These are phyloP conservation scores for Penicillium nordicum DNA, from an alignment of 2,329 filamentous ascomycete genomes.

Conservation along the genomic window DNA sequence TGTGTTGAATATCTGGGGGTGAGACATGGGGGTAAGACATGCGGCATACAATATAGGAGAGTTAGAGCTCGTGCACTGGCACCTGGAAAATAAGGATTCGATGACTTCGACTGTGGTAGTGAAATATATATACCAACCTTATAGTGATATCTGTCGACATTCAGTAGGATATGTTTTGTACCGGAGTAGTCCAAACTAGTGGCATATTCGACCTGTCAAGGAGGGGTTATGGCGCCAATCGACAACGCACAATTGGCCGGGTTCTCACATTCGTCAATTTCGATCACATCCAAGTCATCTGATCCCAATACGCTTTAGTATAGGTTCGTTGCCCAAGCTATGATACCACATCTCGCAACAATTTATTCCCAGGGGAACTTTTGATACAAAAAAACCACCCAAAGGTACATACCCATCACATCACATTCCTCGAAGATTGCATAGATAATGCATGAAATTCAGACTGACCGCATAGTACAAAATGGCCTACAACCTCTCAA, in stretches of 20 bases:
- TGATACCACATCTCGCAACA: neutral
- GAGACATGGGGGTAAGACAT: neutral
- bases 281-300: constrained; percentile 2
- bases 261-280: neutral
- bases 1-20: no score
- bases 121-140: neutral
- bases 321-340: neutral
- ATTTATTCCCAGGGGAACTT: neutral
- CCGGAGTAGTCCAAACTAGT: neutral
- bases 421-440: no score
- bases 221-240: neutral
- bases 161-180: neutral
- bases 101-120: neutral
- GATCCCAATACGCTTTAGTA: neutral
- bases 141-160: neutral
- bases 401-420: neutral
- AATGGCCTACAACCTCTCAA: constrained; percentile 21
- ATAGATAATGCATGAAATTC: neutral
- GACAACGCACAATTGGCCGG: constrained; percentile 2
- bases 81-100: neutral
- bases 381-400: neutral
- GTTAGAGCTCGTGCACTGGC: neutral
- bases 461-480: neutral
- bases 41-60: neutral
- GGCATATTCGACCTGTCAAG: neutral